Conservation (phyloP, 371 early-diverging fungal genomes). For the Mortierella sp. region DNA sequence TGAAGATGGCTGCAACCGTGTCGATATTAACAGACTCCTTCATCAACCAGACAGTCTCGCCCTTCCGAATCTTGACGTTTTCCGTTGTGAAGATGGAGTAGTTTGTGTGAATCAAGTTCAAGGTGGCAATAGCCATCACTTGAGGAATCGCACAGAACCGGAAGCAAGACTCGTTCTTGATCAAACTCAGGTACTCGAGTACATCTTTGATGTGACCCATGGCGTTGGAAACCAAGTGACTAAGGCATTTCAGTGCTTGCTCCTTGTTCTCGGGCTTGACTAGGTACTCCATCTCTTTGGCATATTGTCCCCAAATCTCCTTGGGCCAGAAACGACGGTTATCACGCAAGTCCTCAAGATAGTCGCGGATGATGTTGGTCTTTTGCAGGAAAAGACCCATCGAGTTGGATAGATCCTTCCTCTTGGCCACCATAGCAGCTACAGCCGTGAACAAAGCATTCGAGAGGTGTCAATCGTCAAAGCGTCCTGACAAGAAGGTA, state of each 20-base stretch:
- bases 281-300: constrained; percentile 66
- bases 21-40: constrained; percentile 65
- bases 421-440: constrained; percentile 47
- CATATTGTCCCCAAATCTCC: constrained; percentile 87
- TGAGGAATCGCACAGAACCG: constrained; percentile 98
- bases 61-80: constrained; percentile 95
- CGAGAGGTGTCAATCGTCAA: no score
- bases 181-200: constrained; percentile 82
- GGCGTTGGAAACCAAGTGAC: constrained; percentile 88
- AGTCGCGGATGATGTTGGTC: constrained; percentile 96
- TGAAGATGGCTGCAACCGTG: constrained; percentile 72
- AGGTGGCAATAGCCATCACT: constrained; percentile 97
- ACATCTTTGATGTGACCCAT: constrained; percentile 87
- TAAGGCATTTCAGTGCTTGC: constrained; percentile 79
- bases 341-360: constrained; percentile 87
- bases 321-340: constrained; percentile 95
- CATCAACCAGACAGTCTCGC: constrained; percentile 78
- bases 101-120: constrained; percentile 89
- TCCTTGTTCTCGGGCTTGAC: constrained; percentile 69
- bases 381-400: constrained; percentile 98
- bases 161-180: constrained; percentile 85
- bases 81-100: constrained; percentile 73
- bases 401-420: constrained; percentile 72
- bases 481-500: no score
- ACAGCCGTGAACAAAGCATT: no score